A percentile compares a stretch with the other conserved stretches of the same genome.
Evolutionary conservation across 495 filamentous ascomycete genomes (phyloP).

Genomic region (Penicillium parvum): DNA sequence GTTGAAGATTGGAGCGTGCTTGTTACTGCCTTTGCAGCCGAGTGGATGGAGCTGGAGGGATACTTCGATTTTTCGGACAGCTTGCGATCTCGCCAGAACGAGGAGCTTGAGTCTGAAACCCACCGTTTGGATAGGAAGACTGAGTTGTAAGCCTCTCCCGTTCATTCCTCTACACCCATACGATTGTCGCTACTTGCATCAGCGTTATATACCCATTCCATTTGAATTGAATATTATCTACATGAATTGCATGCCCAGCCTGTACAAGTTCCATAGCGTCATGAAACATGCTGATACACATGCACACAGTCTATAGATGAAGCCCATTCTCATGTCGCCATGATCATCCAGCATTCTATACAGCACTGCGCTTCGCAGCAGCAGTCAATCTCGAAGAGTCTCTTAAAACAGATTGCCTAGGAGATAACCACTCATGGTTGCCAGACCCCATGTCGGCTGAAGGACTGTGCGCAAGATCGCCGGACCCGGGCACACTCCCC

Average conservation of each 20-base stretch:
- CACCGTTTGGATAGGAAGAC: slow-evolving; percentile 31
- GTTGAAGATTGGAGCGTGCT: slow-evolving; percentile 86
- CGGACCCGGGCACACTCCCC: slow-evolving; percentile 54
- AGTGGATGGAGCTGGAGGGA: slow-evolving; percentile 90
- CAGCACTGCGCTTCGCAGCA: too few relatives aligned
- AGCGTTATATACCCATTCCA: slow-evolving; percentile 14
- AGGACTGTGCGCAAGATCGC: slow-evolving; percentile 44
- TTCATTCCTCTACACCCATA: slow-evolving; percentile 7
- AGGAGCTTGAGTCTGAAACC: slow-evolving; percentile 15
- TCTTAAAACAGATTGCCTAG: slow-evolving; percentile 32
- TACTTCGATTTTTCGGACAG: slow-evolving; percentile 20
- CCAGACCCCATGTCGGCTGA: slow-evolving; percentile 48
- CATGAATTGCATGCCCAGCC: neutral
- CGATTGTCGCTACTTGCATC: slow-evolving; percentile 2
- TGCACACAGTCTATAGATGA: neutral
- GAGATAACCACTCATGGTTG: slow-evolving; percentile 48
- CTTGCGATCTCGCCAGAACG: slow-evolving; percentile 2
- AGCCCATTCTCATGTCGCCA: neutral
- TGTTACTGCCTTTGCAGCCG: slow-evolving; percentile 76
- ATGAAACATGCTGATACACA: neutral
- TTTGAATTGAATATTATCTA: neutral
- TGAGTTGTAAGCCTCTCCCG: slow-evolving; percentile 42
- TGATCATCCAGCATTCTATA: too few relatives aligned
- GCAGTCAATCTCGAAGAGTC: neutral
- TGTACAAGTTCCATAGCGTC: neutral